Evolutionary conservation across 23 red algal genomes (phyloP).

Genomic region (Gracilaria gracilis): DNA sequence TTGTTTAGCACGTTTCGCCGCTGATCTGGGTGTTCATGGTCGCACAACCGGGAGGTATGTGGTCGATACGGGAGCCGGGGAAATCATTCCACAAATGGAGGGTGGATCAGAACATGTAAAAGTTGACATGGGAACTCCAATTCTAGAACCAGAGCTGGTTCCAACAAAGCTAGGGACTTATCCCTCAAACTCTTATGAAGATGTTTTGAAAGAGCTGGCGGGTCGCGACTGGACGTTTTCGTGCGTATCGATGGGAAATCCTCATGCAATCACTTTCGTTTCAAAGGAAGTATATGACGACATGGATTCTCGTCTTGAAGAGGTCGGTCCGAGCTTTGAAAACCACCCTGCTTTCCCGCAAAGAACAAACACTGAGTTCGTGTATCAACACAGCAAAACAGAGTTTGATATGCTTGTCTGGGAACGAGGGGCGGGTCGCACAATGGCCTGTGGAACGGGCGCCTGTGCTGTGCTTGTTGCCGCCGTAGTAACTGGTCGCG

Average conservation of each 20-base stretch:
- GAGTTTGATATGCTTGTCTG: constrained; percentile 93
- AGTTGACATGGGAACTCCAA: constrained; percentile 94
- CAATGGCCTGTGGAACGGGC: constrained; percentile 97
- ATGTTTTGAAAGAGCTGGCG: constrained; percentile 51
- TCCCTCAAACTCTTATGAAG: constrained; percentile 12
- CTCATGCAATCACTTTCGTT: constrained; percentile 94
- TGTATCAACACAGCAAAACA: constrained; percentile 38
- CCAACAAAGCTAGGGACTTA: constrained; percentile 66
- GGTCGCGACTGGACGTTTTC: constrained; percentile 68
- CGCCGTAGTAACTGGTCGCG: constrained; percentile 68
- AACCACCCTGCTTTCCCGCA: constrained; percentile 79
- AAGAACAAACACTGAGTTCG: constrained; percentile 93
- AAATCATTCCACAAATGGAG: constrained; percentile 81
- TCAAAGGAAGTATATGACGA: constrained; percentile 58
- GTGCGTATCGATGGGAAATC: constrained; percentile 95
- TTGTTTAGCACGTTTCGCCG: constrained; percentile 90
- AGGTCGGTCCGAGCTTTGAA: constrained; percentile 87
- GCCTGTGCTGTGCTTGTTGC: constrained; percentile 94
- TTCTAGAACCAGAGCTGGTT: constrained; percentile 67
- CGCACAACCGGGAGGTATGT: constrained; percentile 11
- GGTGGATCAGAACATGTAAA: constrained; percentile 38
- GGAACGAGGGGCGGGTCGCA: constrained; percentile 95
- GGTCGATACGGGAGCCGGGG: constrained; percentile 87
- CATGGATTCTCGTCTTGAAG: constrained; percentile 79
- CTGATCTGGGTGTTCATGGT: constrained; percentile 60